phyloP scores from a whole-genome alignment of 192 early-diverging fungal species.

The Globomyces pollinis-pini region DNA sequence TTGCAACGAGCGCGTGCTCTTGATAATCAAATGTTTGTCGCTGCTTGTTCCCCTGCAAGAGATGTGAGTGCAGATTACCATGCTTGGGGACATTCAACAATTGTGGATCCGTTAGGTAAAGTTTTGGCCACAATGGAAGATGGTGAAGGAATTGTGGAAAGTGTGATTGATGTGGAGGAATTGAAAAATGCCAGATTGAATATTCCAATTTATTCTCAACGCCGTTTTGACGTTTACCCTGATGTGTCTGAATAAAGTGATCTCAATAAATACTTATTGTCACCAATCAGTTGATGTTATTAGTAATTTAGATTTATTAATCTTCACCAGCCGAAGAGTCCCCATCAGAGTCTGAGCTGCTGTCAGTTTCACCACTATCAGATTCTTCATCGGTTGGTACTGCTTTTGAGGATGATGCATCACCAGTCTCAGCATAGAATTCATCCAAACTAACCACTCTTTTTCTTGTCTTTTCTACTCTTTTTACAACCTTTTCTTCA shows the following conservation, averaged over 20 bases:
- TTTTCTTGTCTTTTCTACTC: conserved; percentile 15
- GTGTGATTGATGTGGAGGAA: conserved; percentile 57
- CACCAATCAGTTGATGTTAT: too few relatives aligned
- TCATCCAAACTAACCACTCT: conserved; percentile 23
- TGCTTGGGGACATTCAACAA: conserved; percentile 90
- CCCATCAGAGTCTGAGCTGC: too few relatives aligned
- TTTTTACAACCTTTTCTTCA: conserved; percentile 3
- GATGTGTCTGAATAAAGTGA: neutral
- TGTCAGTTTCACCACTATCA: too few relatives aligned
- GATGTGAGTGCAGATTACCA: conserved; percentile 66
- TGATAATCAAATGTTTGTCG: conserved; percentile 92
- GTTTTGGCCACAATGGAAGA: conserved; percentile 71
- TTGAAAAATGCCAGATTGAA: conserved; percentile 56
- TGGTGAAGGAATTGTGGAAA: conserved; percentile 72
- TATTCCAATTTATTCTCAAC: conserved; percentile 73
- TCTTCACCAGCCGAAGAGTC: too few relatives aligned
- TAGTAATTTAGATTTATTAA: too few relatives aligned
- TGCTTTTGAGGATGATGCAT: neutral
- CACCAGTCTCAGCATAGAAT: conserved; percentile 19
- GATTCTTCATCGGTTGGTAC: too few relatives aligned
- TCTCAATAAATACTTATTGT: too few relatives aligned
- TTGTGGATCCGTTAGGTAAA: conserved; percentile 76
- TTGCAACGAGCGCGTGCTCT: conserved; percentile 74
- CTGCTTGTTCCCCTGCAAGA: conserved; percentile 93
- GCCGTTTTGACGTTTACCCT: conserved; percentile 81